phyloP scores from a whole-genome alignment of 2,329 filamentous ascomycete species.

The Penicillium glabrum region DNA sequence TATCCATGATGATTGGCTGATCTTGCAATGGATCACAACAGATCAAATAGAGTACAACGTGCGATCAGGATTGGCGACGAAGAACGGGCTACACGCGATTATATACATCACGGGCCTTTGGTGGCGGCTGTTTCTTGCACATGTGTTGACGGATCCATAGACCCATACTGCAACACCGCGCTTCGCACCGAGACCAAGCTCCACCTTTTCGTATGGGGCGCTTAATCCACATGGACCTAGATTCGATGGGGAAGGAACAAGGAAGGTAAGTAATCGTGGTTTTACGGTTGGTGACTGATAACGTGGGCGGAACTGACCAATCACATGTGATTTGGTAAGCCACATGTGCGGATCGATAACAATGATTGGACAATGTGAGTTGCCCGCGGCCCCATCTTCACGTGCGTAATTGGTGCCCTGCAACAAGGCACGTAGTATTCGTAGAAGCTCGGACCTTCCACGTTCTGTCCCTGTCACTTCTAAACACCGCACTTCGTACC shows the following conservation, averaged over 20 bases:
- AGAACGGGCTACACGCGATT: neutral
- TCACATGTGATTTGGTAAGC: too few species aligned
- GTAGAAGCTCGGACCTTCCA: neutral
- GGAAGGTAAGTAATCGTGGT: neutral
- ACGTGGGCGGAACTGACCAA: too few species aligned
- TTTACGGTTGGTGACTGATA: too few species aligned
- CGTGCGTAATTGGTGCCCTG: neutral
- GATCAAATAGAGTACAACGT: neutral
- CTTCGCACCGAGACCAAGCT: neutral
- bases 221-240: neutral
- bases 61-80: neutral
- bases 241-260: neutral
- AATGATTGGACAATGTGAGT: neutral
- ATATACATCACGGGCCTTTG: neutral
- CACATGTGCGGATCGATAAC: neutral
- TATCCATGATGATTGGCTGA: conserved; percentile 15
- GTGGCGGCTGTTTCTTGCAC: neutral
- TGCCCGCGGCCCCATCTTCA: neutral
- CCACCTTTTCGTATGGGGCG: neutral
- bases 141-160: neutral
- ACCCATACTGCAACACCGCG: neutral
- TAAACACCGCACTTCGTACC: conserved; percentile 13
- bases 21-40: neutral
- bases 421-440: too few species aligned
- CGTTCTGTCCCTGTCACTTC: neutral